Evolutionary conservation across 2,329 filamentous ascomycete species (phyloP), one percentile per base, ranked within the genome.

Genomic region (Apiospora marii): DNA sequence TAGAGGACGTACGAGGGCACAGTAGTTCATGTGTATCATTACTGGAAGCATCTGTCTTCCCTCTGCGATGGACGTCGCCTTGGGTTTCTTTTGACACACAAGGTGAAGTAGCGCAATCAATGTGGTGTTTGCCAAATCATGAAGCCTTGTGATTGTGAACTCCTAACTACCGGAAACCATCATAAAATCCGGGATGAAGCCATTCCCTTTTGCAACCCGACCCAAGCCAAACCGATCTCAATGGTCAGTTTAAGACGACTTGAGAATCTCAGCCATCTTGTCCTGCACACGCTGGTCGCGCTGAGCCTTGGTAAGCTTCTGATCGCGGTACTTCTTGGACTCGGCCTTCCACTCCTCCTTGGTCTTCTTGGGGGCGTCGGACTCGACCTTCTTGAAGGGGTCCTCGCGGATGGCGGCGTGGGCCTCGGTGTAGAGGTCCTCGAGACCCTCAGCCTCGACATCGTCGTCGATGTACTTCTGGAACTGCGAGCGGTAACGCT

Each of bases 401-500:
- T 99, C 94, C 89, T 95, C 96, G 78, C 96, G 95, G 90, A 99
- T 99, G 83, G 93, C 92, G 86, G 93, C 92, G 92, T 99, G 96
- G 77, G 95, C 96, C 84, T 98, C 94, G 75, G 90, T 85, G 91
- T 98, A 99, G 80, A 98, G 85, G 83, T 99, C 96, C 94, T 99
- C 96, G 74, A 99, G 91, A 81, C 93, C 94, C 82, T 98, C 96
- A 77, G 96, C 95, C 89, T 98, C 96, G 78, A 99, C 86, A 81
- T 98, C 96, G 83, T 97, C 94, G 78, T 99, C 96, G 80, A 98
- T 93, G 91, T 99, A 99, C 88, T 96, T 93, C 86, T 92, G 89
- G 93, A 99, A 99, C 90, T 99, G 96, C 81, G 91, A 92, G 91
- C 96, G 96, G 94, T 94, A 99, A 85, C 96, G 95, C 92, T 99